These are phyloP conservation scores for Barnettozyma californica DNA, from an alignment of 805 yeast genomes.

Conservation along the genomic window DNA sequence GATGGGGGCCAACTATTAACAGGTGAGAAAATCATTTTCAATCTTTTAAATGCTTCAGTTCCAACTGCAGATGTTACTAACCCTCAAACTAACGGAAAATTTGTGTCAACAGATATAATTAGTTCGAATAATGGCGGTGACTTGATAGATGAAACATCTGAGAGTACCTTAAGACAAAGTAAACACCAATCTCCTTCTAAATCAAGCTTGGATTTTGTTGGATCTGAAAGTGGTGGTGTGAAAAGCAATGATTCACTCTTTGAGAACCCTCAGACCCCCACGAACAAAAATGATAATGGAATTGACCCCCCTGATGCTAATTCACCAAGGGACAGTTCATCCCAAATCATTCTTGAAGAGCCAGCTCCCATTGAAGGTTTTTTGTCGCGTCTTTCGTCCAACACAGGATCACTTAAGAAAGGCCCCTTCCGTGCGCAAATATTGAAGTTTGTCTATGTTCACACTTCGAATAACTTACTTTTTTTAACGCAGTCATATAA, in stretches of 20 bases:
- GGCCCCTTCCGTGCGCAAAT: conserved; percentile 34
- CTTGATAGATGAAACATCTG: not conserved
- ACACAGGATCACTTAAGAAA: conserved; percentile 37
- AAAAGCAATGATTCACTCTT: not conserved
- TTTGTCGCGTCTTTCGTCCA: conserved; percentile 49
- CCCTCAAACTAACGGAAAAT: not conserved
- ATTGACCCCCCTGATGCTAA: not conserved
- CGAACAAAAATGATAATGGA: too few species aligned
- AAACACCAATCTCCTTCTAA: not conserved
- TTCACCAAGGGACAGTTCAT: not conserved
- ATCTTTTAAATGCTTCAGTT: not conserved
- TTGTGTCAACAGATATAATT: not conserved
- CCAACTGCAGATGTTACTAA: not conserved
- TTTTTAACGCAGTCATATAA: conserved; percentile 49
- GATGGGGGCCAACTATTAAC: not conserved
- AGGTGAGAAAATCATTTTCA: not conserved
- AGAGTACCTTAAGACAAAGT: not conserved
- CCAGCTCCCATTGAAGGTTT: conserved; percentile 85
- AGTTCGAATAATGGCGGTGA: not conserved
- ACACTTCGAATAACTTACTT: conserved; percentile 55
- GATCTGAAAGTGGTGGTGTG: not conserved
- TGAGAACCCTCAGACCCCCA: too few species aligned
- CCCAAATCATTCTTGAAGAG: conserved; percentile 30
- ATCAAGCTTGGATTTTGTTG: not conserved
- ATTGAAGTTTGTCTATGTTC: conserved; percentile 56